Evolutionary conservation across 305 asterid species (phyloP), one percentile per base, ranked within the genome.

Genomic region (Ilex paraguariensis): DNA sequence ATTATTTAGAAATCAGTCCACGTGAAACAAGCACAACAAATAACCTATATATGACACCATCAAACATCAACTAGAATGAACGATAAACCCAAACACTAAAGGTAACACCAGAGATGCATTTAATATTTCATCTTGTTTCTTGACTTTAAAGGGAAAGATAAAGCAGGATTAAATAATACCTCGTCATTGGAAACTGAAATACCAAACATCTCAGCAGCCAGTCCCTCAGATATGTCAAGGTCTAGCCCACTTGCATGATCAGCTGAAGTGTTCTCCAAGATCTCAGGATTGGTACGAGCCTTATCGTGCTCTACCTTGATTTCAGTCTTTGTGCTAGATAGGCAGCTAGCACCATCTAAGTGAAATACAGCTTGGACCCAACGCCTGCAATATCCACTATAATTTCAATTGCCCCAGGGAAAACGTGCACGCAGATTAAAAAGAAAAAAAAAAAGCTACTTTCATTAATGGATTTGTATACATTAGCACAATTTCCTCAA

Each of bases 351-450:
- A 67, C 72, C 78, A 53, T 70, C 60, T 55, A 58, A 57, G 65
- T 73, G 70, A 69, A 93, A 93, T 46, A 83, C 97, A 73, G 98
- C 96, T 76, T 93, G 98, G 76, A 90, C 86, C 98, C 98, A 93
- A 57, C 96, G 86, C 85, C 97, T 93, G 85, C 61, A 67, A 69
- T 21, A 21, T 21, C 28, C 28, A 21, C 28, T 21, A 21, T 21
- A 21, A 21, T 60, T 15, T 66, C 68, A 40, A 39, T 40, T 58
- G 62, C 60, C 56, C 9, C 42, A 36, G 9, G 42, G 42, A 36
- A 0, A 36, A 36, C 42, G 4, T 8, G 42, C 42, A 3, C 42
- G 42, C 42, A 36, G 6, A 4, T 2, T 33, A 33, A 3, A 33
- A n/a, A n/a, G n/a, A n/a, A 21, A 21, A 21, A 21, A n/a, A 21